Evolutionary conservation across 169 alveolate genomes (phyloP), one percentile per base, ranked within the genome.

Genomic region (Toxoplasma gondii): DNA sequence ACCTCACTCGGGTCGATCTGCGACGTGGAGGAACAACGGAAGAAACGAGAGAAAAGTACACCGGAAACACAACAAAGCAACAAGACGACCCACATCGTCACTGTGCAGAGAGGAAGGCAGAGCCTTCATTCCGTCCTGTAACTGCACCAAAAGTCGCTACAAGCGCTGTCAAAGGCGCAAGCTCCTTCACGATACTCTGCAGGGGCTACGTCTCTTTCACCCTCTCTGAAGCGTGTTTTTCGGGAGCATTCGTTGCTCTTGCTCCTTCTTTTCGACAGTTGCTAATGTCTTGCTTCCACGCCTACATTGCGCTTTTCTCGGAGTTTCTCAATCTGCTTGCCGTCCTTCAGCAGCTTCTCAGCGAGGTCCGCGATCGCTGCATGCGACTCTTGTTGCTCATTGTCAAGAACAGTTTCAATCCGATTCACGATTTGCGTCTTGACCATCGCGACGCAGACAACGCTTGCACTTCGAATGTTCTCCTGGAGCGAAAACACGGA

Each of bases 341-440:
- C 94, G 88, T 94, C 96, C 87, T 94, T 93, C 49, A 94, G 82
- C 43, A 95, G 94, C 54, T 74, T 88, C 82, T 96, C 96, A 16
- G 96, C 97, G n/a, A 93, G 82, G 88, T 69, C 95, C 54, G 96
- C 95, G 78, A 96, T 96, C 70, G 83, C 92, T 49, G 80, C 45
- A 49, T 96, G 97, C 38, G 96, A 80, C 84, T 96, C 96, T 39
- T 96, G 92, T 67, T 93, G 88, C 49, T 95, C 97, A n/a, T 96
- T 96, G 58, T 96, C 97, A 24, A 96, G 83, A 10, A 94, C 95
- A 1, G 92, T 87, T 58, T 96, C 97, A 36, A 96, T 92, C 39
- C 96, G 90, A 38, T 91, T 88, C 53, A 96, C 93, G 43, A 96
- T 44, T 17, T 94, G 93, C 41, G 91, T 87, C 83, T 95, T 95